Evolutionary conservation across 2,329 filamentous ascomycete species (phyloP).

Genomic region (Zymoseptoria tritici): DNA sequence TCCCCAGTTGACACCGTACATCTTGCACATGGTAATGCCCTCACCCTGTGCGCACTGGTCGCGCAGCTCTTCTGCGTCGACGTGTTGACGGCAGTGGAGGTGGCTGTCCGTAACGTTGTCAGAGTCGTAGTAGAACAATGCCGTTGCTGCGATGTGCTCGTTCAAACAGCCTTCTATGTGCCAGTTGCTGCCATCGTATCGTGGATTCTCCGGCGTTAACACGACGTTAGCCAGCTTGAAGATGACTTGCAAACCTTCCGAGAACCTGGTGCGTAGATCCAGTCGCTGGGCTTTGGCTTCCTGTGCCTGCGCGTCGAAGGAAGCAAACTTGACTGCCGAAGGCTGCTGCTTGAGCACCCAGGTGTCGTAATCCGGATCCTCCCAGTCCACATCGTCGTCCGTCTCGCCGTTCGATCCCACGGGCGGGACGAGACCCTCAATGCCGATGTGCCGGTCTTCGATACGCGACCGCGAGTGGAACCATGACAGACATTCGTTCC

Average conservation of each 20-base stretch:
- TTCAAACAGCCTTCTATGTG: constrained; percentile 48
- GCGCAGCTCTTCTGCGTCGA: constrained; percentile 5
- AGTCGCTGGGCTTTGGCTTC: background rate
- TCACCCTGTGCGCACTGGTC: no score
- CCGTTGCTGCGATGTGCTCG: constrained; percentile 57
- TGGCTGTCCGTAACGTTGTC: constrained; percentile 51
- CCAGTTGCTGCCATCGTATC: constrained; percentile 48
- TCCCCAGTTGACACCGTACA: constrained; percentile 25
- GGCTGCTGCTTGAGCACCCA: constrained; percentile 2
- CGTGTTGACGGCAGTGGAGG: constrained; percentile 44
- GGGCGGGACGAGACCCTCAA: constrained; percentile 3
- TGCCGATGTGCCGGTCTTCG: background rate
- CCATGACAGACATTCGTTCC: constrained; percentile 18
- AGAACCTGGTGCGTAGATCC: constrained; percentile 28
- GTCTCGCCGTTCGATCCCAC: constrained; percentile 5
- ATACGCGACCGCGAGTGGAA: background rate
- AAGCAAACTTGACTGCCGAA: background rate
- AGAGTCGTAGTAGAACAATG: constrained; percentile 54
- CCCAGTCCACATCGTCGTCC: background rate
- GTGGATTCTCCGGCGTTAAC: constrained; percentile 50
- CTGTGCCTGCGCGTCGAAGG: constrained; percentile 2
- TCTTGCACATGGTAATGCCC: no score
- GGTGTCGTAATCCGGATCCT: no score
- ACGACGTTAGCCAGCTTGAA: constrained; percentile 56
- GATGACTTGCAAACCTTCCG: constrained; percentile 51